phyloP scores from a whole-genome alignment of 768 basidiomycete genomes.

The Psilocybe azurescens region DNA sequence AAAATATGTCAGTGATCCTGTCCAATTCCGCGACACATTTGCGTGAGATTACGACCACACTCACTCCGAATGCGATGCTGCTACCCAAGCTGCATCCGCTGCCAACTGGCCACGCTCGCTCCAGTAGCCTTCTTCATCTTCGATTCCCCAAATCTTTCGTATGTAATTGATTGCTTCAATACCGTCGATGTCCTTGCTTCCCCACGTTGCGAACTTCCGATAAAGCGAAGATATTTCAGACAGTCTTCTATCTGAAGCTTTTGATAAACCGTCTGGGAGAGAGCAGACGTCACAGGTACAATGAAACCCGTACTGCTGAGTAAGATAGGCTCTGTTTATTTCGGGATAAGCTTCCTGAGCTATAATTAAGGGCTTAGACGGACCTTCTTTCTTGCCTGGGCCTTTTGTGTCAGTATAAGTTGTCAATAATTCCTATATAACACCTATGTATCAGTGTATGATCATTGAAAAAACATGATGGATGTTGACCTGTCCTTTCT shows the following conservation, averaged over 20 bases:
- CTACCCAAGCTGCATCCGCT: constrained; percentile 63
- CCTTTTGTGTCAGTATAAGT: constrained; percentile 62
- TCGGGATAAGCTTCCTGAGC: constrained; percentile 1
- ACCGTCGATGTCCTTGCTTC: constrained; percentile 46
- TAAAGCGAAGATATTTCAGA: constrained; percentile 50
- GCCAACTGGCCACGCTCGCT: constrained; percentile 69
- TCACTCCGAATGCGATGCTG: constrained; percentile 68
- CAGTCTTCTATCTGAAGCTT: constrained; percentile 56
- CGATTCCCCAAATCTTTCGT: constrained; percentile 59
- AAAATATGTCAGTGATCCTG: constrained; percentile 8
- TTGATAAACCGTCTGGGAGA: constrained; percentile 50
- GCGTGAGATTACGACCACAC: constrained; percentile 27
- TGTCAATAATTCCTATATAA: constrained; percentile 61
- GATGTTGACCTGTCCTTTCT: constrained; percentile 49
- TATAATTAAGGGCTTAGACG: constrained; percentile 11
- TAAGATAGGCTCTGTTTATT: constrained; percentile 53
- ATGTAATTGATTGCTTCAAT: constrained; percentile 52
- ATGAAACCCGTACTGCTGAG: constrained; percentile 57
- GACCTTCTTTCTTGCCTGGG: constrained; percentile 60
- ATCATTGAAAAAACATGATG: background rate
- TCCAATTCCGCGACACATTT: background rate
- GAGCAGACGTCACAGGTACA: constrained; percentile 67
- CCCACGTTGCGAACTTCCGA: constrained; percentile 55
- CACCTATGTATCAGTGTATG: constrained; percentile 3
- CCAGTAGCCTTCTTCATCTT: constrained; percentile 67